These are phyloP conservation scores for Stagonosporopsis tanaceti DNA, from an alignment of 2,329 filamentous ascomycete genomes.

Conservation along the genomic window DNA sequence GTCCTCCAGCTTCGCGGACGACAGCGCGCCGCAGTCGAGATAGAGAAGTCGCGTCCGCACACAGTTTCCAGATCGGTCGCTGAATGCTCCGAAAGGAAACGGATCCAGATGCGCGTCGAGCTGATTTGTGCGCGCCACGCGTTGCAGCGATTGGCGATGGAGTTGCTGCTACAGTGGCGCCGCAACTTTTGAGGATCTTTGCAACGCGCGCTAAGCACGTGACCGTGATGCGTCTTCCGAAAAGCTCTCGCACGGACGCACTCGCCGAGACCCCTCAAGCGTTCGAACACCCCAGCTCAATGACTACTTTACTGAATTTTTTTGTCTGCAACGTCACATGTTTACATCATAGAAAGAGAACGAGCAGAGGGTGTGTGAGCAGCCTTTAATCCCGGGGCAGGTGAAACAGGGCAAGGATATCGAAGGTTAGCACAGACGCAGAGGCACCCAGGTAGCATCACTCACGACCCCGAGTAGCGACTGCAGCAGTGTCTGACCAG, in stretches of 20 bases:
- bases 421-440: too few species aligned
- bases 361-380: too few species aligned
- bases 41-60: constrained; percentile 36
- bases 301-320: too few species aligned
- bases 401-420: too few species aligned
- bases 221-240: background rate
- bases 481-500: too few species aligned
- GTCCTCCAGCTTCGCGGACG: constrained; percentile 39
- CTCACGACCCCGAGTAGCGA: too few species aligned
- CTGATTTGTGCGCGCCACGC: constrained; percentile 35
- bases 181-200: constrained; percentile 35
- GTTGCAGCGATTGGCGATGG: constrained; percentile 42
- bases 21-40: constrained; percentile 30
- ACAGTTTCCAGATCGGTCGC: constrained; percentile 20
- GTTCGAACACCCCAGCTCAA: too few species aligned
- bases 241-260: constrained; percentile 1
- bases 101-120: constrained; percentile 29
- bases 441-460: too few species aligned
- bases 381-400: too few species aligned
- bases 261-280: too few species aligned
- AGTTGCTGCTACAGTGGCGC: constrained; percentile 29
- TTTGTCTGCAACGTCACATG: too few species aligned
- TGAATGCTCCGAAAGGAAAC: constrained; percentile 20
- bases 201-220: constrained; percentile 22
- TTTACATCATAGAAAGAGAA: too few species aligned